Base-by-base conservation (phyloP, 2,329 filamentous ascomycete species). In the Trichoderma pleuroti region DNA sequence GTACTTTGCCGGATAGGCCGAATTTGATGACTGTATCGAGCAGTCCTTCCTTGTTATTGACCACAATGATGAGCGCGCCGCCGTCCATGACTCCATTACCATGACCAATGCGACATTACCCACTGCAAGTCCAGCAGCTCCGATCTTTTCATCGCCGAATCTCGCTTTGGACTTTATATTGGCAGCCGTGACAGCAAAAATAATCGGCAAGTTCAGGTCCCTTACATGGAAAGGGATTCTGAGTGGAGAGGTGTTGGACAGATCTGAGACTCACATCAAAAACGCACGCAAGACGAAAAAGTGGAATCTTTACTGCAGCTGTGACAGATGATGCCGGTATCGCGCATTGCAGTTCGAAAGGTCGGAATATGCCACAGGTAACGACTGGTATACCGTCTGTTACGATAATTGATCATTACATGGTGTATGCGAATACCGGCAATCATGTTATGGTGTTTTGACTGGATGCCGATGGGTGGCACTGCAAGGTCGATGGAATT, bases 281-380 rank as follows among this genome's bases (percentile, higher is more conserved):
- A 61, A 59, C n/a, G 24, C 74, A 71, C 28, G 69, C 65, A 10
- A 54, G 74, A 42, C n/a, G 72, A 57, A 59, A n/a, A n/a, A n/a
- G n/a, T n/a, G 66, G 73, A 6, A 77, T 75, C 10, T 72, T 74
- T 0, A 68, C 76, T 32, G 72, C 74, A 21, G 61, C 73, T 32
- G 72, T 71, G 4, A 70, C 60, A 11, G 73, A 75, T 36, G 69
- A 65, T n/a, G 46, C 70, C 4, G 74, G 73, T 5, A 62, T 59
- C 8, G 64, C 72, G 7, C 75, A 77, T 57, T 76, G n/a, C 68
- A 68, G 26, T 73, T 77, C 11, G 73, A 71, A 21, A 63, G 74
- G 60, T 68, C 72, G 12, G 71, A 72, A 18, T 63, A 67, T n/a
- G 72, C 75, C 14, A 21, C 63, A 5, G 71, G 71, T 4, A 52